Evolutionary conservation across 2,329 filamentous ascomycete species (phyloP).

Genomic region (Apiospora koreana): DNA sequence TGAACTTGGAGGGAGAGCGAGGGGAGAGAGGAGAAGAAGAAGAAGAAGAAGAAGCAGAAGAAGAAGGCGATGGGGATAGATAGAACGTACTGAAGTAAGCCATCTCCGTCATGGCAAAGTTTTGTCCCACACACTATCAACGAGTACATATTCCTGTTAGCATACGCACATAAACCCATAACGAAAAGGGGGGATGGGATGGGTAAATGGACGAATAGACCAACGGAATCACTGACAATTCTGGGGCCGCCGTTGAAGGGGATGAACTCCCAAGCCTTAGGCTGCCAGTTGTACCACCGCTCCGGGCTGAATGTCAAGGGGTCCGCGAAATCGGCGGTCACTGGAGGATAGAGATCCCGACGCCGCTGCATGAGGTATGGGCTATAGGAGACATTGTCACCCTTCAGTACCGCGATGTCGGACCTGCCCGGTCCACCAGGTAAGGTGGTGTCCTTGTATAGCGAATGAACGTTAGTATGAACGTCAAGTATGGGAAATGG

Average conservation of each 20-base stretch:
- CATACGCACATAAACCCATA: not conserved
- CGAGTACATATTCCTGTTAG: not conserved
- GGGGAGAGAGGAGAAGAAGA: not conserved
- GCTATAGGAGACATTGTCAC: slow-evolving; percentile 50
- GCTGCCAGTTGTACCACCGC: slow-evolving; percentile 43
- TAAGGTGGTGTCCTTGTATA: slow-evolving; percentile 25
- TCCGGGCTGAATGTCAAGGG: slow-evolving; percentile 44
- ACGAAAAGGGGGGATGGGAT: not conserved
- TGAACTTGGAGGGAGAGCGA: not conserved
- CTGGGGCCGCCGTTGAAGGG: slow-evolving; percentile 50
- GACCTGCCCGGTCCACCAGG: slow-evolving; percentile 22
- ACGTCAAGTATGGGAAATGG: not conserved
- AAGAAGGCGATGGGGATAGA: not conserved
- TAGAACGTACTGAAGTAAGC: slow-evolving; percentile 44
- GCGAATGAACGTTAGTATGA: not conserved
- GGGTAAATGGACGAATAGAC: not conserved
- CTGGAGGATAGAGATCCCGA: slow-evolving; percentile 51
- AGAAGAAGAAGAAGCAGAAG: not conserved
- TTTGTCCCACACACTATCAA: slow-evolving; percentile 53
- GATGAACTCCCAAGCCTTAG: slow-evolving; percentile 47
- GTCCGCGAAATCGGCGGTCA: slow-evolving; percentile 37
- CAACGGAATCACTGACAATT: slow-evolving; percentile 38
- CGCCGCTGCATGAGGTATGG: slow-evolving; percentile 53
- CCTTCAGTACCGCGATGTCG: slow-evolving; percentile 46
- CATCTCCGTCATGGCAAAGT: slow-evolving; percentile 62